Percentiles rank a stretch among this genome's conserved stretches.
phyloP scores from a whole-genome alignment of 2,329 filamentous ascomycete species.

The Parasarocladium wereldwijsianum region DNA sequence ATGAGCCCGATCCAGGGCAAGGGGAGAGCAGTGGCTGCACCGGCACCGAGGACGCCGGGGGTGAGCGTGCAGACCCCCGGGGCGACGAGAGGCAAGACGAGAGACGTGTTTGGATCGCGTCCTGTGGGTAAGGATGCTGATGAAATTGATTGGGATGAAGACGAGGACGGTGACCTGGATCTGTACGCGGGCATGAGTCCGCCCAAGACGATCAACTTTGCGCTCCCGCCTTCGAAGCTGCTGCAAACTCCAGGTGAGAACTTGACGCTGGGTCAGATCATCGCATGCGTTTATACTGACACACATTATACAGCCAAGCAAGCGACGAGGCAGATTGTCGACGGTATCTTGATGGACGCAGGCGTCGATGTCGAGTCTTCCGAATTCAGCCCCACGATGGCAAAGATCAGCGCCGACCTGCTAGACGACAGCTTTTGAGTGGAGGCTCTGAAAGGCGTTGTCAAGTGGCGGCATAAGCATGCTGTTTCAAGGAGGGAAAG shows the following conservation, averaged over 20 bases:
- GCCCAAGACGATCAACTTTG: slow-evolving; percentile 85
- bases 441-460: too few species aligned
- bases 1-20: slow-evolving; percentile 51
- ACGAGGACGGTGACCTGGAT: slow-evolving; percentile 48
- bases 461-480: too few species aligned
- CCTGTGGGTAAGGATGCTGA: slow-evolving; percentile 20
- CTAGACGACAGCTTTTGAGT: slow-evolving; percentile 47
- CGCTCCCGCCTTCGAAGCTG: slow-evolving; percentile 60
- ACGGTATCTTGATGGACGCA: slow-evolving; percentile 63
- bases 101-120: slow-evolving; percentile 29
- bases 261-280: not conserved
- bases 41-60: slow-evolving; percentile 57
- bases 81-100: slow-evolving; percentile 31
- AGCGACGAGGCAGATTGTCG: slow-evolving; percentile 67
- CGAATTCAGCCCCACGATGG: slow-evolving; percentile 50
- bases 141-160: slow-evolving; percentile 61
- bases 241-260: slow-evolving; percentile 63
- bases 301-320: slow-evolving; percentile 44
- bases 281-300: slow-evolving; percentile 4
- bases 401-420: slow-evolving; percentile 49
- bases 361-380: slow-evolving; percentile 43
- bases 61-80: slow-evolving; percentile 71
- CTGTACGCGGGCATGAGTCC: slow-evolving; percentile 65
- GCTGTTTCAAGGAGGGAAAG: too few species aligned
- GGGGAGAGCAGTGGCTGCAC: slow-evolving; percentile 25